Evolutionary conservation across 179 eudicot genomes (phyloP), one percentile per base, ranked within the genome.

Genomic region (Monotropa hypopitys): DNA sequence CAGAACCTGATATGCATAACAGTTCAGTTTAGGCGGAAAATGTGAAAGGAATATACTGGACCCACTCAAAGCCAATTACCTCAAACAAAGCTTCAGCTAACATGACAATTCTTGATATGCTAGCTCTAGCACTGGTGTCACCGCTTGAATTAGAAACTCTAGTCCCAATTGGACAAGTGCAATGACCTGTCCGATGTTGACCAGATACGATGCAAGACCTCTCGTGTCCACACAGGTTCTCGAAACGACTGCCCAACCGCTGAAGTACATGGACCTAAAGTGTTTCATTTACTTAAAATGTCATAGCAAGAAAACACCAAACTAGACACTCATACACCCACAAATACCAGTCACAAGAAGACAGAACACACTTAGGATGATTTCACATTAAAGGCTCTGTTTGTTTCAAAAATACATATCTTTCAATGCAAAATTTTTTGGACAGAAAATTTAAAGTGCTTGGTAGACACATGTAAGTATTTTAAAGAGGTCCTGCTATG

Each of bases 11-110:
- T 85, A 80, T 26, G 76, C 74, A 73, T 67, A 78, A 79, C 74
- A 85, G 84, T 89, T 88, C 86, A 88, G 66, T 76, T 78, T 83
- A 38, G 51, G 67, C 9, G 12, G 49, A 76, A 50, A 32, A 32
- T 16, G 15, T 4, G 23, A 30, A 70, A 51, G 23, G 23, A 75
- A 70, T 47, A 21, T 11, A 78, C 54, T 73, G 53, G 56, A 67
- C 57, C 45, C 56, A 18, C 10, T 33, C 38, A 75, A 51, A 45
- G 33, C 74, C 71, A 83, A 40, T 85, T 89, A 93, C 99, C 99
- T 95, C 99, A 87, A 93, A 95, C 65, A 95, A 82, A 81, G 99
- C 99, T 86, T 95, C 99, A 42, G 99, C 99, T 79, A 95, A 86
- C 97, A 95, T 89, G 82, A 93, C 99, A 59, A 95, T 93, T 84